Conservation (phyloP, 768 basidiomycete species). For the Megacollybia marginata region DNA sequence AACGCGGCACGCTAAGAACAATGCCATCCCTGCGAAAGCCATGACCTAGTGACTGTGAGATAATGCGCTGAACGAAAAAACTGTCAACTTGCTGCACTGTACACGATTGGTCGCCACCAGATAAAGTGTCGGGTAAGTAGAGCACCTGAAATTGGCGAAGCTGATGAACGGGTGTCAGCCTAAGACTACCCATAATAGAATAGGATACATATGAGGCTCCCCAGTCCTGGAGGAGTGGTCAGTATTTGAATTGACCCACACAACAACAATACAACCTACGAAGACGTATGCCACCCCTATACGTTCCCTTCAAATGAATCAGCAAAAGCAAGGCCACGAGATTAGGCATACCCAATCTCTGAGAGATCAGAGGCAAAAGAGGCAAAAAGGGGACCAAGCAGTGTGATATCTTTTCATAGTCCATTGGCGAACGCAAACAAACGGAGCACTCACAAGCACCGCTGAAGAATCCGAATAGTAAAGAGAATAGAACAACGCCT, state of each 20-base stretch:
- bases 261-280: constrained; percentile 19
- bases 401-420: not conserved
- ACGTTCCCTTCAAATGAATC: not conserved
- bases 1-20: no score
- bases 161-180: not conserved
- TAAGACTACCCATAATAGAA: no score
- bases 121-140: not conserved
- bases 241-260: not conserved
- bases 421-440: not conserved
- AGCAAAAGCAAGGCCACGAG: not conserved
- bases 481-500: constrained; percentile 30
- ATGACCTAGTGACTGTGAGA: no score
- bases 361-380: not conserved
- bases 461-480: constrained; percentile 38
- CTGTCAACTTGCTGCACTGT: not conserved
- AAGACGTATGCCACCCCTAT: constrained; percentile 32
- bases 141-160: not conserved
- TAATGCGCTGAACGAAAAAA: not conserved
- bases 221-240: not conserved
- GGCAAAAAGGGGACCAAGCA: not conserved
- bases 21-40: no score
- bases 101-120: constrained; percentile 1
- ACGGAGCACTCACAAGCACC: constrained; percentile 23
- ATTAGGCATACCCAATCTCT: constrained; percentile 12
- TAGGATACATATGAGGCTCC: no score